Conservation (phyloP, 768 basidiomycete genomes). For the Tylopilus vinaceipallidus region DNA sequence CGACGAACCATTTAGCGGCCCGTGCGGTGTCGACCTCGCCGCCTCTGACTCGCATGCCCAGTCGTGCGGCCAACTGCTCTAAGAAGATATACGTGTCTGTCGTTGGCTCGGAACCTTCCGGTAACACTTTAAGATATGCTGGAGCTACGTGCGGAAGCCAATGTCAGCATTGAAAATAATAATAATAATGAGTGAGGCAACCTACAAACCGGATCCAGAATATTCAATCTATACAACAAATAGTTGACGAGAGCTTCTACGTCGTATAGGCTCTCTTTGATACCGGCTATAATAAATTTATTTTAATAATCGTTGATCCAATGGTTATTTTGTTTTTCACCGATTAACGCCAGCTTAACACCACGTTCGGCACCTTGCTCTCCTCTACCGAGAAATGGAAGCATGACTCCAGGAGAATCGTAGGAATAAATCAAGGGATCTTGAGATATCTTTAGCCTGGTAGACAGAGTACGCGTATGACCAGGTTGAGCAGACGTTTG, state of each 20-base stretch:
- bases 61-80: slow-evolving; percentile 61
- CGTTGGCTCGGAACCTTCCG: slow-evolving; percentile 52
- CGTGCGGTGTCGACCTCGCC: slow-evolving; percentile 67
- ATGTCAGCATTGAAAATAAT: slow-evolving; percentile 6
- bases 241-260: slow-evolving; percentile 82
- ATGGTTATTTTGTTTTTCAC: slow-evolving; percentile 45
- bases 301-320: slow-evolving; percentile 3
- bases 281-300: slow-evolving; percentile 60
- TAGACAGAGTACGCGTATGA: slow-evolving; percentile 85
- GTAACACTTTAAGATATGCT: slow-evolving; percentile 65
- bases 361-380: slow-evolving; percentile 85
- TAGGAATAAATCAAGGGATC: slow-evolving; percentile 88
- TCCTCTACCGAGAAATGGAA: slow-evolving; percentile 89
- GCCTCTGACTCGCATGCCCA: slow-evolving; percentile 82
- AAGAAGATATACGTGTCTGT: slow-evolving; percentile 67
- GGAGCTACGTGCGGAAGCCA: slow-evolving; percentile 50
- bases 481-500: slow-evolving; percentile 89
- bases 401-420: slow-evolving; percentile 96
- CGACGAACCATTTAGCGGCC: slow-evolving; percentile 78
- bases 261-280: slow-evolving; percentile 91
- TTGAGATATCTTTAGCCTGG: slow-evolving; percentile 78
- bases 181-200: too few species aligned
- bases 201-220: slow-evolving; percentile 70
- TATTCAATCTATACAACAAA: slow-evolving; percentile 80
- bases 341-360: slow-evolving; percentile 89